These are phyloP conservation scores for Penicillium sp. DNA, from an alignment of 2,329 filamentous ascomycete genomes.

Conservation along the genomic window DNA sequence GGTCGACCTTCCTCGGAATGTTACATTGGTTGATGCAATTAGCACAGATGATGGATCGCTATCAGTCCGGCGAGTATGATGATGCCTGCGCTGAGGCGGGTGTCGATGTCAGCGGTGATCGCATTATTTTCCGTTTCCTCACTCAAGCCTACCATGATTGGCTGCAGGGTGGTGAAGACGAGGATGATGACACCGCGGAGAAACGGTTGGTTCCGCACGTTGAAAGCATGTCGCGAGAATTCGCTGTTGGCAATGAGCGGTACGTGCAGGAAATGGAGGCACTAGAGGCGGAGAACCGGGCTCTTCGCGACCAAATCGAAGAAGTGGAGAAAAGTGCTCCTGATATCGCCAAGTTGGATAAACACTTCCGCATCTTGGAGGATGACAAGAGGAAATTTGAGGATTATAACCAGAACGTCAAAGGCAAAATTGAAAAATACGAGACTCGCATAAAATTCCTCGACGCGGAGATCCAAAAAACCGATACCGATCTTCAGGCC, in stretches of 20 bases:
- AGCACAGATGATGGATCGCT: slow-evolving; percentile 87
- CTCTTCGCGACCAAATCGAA: slow-evolving; percentile 79
- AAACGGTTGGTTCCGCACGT: slow-evolving; percentile 78
- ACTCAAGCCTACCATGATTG: slow-evolving; percentile 89
- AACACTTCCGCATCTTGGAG: slow-evolving; percentile 88
- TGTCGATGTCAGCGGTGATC: slow-evolving; percentile 81
- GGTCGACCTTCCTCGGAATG: slow-evolving; percentile 89
- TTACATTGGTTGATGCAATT: slow-evolving; percentile 99
- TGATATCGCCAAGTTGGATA: slow-evolving; percentile 77
- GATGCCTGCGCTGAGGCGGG: slow-evolving; percentile 86
- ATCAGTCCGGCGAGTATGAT: slow-evolving; percentile 74
- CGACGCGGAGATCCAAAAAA: slow-evolving; percentile 81
- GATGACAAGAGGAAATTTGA: slow-evolving; percentile 95
- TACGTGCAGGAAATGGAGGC: slow-evolving; percentile 80
- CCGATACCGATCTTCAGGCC: slow-evolving; percentile 69
- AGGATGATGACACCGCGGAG: slow-evolving; percentile 79
- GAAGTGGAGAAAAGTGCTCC: slow-evolving; percentile 84
- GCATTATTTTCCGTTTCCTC: slow-evolving; percentile 91
- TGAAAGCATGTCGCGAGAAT: slow-evolving; percentile 80
- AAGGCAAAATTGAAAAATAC: slow-evolving; percentile 85
- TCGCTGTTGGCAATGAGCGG: slow-evolving; percentile 78
- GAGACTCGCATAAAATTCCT: slow-evolving; percentile 74
- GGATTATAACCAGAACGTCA: slow-evolving; percentile 82
- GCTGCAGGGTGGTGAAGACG: slow-evolving; percentile 87
- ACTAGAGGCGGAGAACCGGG: slow-evolving; percentile 80